These are phyloP conservation scores for Tremellales sp. DNA, from an alignment of 1,284 basidiomycete species.

Conservation along the genomic window DNA sequence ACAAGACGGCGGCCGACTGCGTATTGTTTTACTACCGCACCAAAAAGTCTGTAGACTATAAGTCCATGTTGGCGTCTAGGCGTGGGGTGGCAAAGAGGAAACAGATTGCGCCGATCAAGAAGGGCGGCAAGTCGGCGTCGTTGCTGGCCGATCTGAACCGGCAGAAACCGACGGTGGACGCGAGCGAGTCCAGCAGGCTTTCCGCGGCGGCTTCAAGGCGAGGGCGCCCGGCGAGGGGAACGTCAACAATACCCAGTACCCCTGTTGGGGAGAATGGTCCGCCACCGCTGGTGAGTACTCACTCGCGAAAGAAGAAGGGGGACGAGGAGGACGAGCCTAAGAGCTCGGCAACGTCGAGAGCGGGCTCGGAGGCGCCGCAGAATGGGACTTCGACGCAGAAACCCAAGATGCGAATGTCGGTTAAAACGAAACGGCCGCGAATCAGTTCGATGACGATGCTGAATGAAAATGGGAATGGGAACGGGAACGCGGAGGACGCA, in stretches of 20 bases:
- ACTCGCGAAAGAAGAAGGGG: slow-evolving; percentile 9
- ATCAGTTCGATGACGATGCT: slow-evolving; percentile 27
- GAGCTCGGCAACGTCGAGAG: slow-evolving; percentile 22
- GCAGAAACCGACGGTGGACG: slow-evolving; percentile 16
- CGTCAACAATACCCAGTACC: slow-evolving; percentile 5
- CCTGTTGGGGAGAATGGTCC: not conserved
- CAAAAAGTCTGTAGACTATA: slow-evolving; percentile 88
- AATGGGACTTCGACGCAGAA: slow-evolving; percentile 14
- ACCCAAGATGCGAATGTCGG: slow-evolving; percentile 25
- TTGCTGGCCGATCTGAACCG: slow-evolving; percentile 39
- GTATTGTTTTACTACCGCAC: slow-evolving; percentile 92
- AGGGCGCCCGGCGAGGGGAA: not conserved
- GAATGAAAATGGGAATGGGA: too few relatives aligned
- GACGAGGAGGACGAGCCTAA: slow-evolving; percentile 15
- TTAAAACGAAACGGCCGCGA: slow-evolving; percentile 37
- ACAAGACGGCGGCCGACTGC: slow-evolving; percentile 86
- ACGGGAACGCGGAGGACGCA: too few relatives aligned
- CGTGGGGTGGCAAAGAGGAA: slow-evolving; percentile 59
- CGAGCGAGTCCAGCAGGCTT: not conserved
- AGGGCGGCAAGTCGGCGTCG: slow-evolving; percentile 35
- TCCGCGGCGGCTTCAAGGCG: not conserved
- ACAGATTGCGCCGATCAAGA: slow-evolving; percentile 52
- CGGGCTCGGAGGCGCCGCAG: slow-evolving; percentile 28
- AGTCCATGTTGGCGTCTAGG: slow-evolving; percentile 52
- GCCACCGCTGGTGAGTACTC: not conserved